Conservation (phyloP, 176 grass and related monocot species). For the Eragrostis nindensis region DNA sequence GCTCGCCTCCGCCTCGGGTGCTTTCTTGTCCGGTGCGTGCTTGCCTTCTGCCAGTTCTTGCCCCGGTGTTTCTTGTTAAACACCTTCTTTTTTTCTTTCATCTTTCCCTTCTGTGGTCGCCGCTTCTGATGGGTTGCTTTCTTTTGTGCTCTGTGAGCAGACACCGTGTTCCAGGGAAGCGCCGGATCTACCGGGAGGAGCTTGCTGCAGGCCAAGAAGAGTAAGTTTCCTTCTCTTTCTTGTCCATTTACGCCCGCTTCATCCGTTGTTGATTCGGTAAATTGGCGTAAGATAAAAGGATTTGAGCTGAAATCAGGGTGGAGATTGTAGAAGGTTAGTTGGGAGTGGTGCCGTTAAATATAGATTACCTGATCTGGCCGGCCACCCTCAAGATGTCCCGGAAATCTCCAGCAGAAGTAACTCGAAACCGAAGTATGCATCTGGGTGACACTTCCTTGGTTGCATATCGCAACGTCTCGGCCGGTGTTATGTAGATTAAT, state of each 20-base stretch:
- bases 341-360: not conserved
- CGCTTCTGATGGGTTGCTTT: slow-evolving; percentile 33
- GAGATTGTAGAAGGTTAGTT: not conserved
- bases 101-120: not conserved
- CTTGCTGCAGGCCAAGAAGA: slow-evolving; percentile 64
- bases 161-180: slow-evolving; percentile 39
- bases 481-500: slow-evolving; percentile 58
- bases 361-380: not conserved
- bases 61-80: not conserved
- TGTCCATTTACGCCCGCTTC: not conserved
- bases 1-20: slow-evolving; percentile 29
- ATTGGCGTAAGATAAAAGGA: not conserved
- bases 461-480: slow-evolving; percentile 70
- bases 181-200: slow-evolving; percentile 63
- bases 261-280: not conserved
- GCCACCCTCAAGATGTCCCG: not conserved
- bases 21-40: slow-evolving; percentile 46
- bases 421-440: slow-evolving; percentile 26
- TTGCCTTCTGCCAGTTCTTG: not conserved
- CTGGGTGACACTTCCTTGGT: slow-evolving; percentile 55
- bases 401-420: not conserved
- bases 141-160: slow-evolving; percentile 22
- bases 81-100: not conserved
- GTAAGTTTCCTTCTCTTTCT: slow-evolving; percentile 30
- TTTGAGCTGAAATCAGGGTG: not conserved